Base-by-base conservation (phyloP, 2,329 filamentous ascomycete species). In the Anthostomella pinea region DNA sequence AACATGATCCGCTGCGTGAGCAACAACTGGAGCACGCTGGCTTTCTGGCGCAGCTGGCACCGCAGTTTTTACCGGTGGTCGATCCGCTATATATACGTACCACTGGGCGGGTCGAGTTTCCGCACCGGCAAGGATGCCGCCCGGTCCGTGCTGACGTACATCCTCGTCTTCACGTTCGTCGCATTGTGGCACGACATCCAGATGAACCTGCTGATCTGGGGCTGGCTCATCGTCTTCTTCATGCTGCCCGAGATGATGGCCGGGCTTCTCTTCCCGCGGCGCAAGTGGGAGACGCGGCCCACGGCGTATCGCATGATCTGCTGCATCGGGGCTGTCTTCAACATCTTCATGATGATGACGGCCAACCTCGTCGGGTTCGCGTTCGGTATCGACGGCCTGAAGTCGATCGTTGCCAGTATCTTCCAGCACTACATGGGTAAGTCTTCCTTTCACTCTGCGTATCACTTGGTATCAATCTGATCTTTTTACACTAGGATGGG, bases 151-250 rank as follows among this genome's bases (percentile, higher is more conserved):
- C 54, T 79, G 33, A 96, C 91, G 38, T 93, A 88, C 59, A 69
- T 94, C 2, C 67, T 83, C 4, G 87, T 95, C 20, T 98, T 98
- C 60, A 96, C 89, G 0, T 98, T 98, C 55, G 93, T 98, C 16
- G 94, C 93, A 0, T 71, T 98, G 18, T 98, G 93, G 93, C 93
- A 98, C 65, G 93, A 98, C 54, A 95, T 98, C 56, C 84, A 95
- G 65, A 76, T 97, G 19, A 79, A 85, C 8, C 72, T 98, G 24
- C 74, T 98, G 20, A 84, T 95, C 62, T 98, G 93, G 93, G 91
- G 93, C 18, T 98, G 93, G 93, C 74, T 98, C 24, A 81, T 98
- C 46, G 90, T 94, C 0, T 67, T 97, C 16, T 98, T 98, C 65
- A 87, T 98, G 62, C 61, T 96, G 6, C 93, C 93, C 0, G 93